These are phyloP conservation scores for Macadamia tetraphylla DNA, from an alignment of 164 flowering plant genomes.

Conservation along the genomic window DNA sequence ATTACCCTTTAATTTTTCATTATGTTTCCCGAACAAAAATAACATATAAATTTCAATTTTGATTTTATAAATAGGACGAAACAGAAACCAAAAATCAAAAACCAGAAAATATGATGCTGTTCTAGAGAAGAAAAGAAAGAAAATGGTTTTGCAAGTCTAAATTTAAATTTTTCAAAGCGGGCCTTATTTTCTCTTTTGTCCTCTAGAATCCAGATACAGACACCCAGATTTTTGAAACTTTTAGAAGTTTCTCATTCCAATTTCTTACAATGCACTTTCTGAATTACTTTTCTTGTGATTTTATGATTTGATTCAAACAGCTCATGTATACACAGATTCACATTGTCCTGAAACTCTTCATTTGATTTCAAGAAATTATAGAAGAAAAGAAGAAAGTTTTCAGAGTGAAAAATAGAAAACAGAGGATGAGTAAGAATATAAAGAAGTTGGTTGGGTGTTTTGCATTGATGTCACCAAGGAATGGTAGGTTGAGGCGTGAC, in stretches of 20 bases:
- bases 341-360: not conserved
- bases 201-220: constrained; percentile 17
- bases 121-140: no score
- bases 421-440: constrained; percentile 32
- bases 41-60: no score
- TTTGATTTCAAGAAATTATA: constrained; percentile 5
- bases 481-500: constrained; percentile 74
- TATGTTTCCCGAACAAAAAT: no score
- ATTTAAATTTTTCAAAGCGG: no score
- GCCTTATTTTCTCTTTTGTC: constrained; percentile 3
- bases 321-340: constrained; percentile 31
- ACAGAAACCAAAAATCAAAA: no score
- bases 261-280: constrained; percentile 17
- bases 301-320: constrained; percentile 4
- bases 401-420: constrained; percentile 1
- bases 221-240: constrained; percentile 15
- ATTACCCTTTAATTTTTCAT: no score
- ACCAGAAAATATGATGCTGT: no score
- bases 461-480: constrained; percentile 86
- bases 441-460: constrained; percentile 99
- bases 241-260: constrained; percentile 9
- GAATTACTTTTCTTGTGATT: constrained; percentile 44
- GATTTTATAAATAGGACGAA: no score
- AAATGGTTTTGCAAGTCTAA: no score
- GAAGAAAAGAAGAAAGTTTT: not conserved